These are phyloP conservation scores for Craspedostauros australis DNA, from an alignment of 108 stramenopile species.

Conservation along the genomic window DNA sequence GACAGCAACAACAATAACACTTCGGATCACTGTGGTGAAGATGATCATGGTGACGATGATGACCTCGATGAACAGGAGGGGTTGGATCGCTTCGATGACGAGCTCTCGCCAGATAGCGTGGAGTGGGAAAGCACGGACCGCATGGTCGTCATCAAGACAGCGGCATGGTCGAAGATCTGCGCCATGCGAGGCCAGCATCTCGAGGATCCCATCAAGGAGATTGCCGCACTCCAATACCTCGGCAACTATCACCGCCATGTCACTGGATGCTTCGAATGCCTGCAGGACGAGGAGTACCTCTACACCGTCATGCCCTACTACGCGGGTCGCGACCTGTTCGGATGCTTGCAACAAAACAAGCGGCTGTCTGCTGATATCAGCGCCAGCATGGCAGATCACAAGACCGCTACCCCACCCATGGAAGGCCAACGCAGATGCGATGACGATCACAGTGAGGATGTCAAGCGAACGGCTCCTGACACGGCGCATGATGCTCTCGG, in stretches of 20 bases:
- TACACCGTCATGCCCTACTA: constrained; percentile 81
- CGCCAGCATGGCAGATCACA: no score
- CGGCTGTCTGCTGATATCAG: no score
- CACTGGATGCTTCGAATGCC: constrained; percentile 63
- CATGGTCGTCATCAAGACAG: constrained; percentile 68
- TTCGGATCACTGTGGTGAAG: no score
- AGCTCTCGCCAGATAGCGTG: no score
- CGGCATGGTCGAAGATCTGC: constrained; percentile 57
- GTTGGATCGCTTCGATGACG: constrained; percentile 20
- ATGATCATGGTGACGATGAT: constrained; percentile 42
- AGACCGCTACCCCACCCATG: no score
- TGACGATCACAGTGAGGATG: no score
- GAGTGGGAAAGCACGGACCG: constrained; percentile 72
- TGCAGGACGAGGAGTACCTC: constrained; percentile 81
- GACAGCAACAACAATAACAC: neutral
- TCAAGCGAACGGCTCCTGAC: no score
- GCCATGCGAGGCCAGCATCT: constrained; percentile 46
- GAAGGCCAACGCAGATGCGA: no score
- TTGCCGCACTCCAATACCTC: constrained; percentile 81
- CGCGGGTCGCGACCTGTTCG: constrained; percentile 80
- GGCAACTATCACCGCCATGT: constrained; percentile 74
- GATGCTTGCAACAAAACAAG: no score
- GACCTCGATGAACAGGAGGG: no score
- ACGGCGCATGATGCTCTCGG: no score
- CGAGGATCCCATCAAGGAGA: constrained; percentile 88